A percentile compares a stretch with the other conserved stretches of the same genome.
Evolutionary conservation across 2,329 filamentous ascomycete genomes (phyloP).

Genomic region (Aspergillus pseudoterreus): DNA sequence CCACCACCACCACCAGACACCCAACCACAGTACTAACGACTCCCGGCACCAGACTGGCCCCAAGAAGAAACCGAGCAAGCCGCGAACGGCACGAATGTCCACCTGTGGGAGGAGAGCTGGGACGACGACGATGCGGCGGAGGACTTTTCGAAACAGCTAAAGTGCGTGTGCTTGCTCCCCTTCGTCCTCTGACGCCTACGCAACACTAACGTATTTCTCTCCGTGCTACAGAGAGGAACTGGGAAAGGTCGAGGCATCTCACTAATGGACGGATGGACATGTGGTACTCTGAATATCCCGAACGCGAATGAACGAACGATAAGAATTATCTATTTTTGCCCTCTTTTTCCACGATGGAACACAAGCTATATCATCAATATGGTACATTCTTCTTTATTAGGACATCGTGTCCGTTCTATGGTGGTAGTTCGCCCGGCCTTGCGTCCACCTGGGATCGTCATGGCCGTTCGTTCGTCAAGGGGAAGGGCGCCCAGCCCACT

Average conservation of each 20-base stretch:
- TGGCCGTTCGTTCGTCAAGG: no score
- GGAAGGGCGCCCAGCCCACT: no score
- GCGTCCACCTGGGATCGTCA: no score
- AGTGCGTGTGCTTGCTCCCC: conserved; percentile 56
- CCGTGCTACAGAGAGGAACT: conserved; percentile 60
- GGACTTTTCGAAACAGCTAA: conserved; percentile 91
- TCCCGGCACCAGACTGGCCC: conserved; percentile 68
- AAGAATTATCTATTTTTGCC: not conserved
- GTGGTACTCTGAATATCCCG: not conserved
- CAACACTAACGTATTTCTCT: conserved; percentile 1
- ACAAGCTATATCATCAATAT: no score
- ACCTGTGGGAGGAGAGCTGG: conserved; percentile 99
- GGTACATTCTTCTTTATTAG: no score
- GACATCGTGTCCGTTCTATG: no score
- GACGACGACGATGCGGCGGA: conserved; percentile 97
- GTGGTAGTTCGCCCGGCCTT: no score
- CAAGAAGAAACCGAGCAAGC: conserved; percentile 78
- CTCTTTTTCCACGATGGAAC: no score
- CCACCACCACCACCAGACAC: conserved; percentile 7
- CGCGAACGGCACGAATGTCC: conserved; percentile 59
- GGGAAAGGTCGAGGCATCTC: conserved; percentile 83
- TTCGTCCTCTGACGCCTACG: not conserved
- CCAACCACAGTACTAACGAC: not conserved
- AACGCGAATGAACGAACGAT: not conserved
- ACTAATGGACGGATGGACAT: conserved; percentile 50